These are phyloP conservation scores for Dendrobium officinale DNA, from an alignment of 106 monocot genomes.

Conservation along the genomic window DNA sequence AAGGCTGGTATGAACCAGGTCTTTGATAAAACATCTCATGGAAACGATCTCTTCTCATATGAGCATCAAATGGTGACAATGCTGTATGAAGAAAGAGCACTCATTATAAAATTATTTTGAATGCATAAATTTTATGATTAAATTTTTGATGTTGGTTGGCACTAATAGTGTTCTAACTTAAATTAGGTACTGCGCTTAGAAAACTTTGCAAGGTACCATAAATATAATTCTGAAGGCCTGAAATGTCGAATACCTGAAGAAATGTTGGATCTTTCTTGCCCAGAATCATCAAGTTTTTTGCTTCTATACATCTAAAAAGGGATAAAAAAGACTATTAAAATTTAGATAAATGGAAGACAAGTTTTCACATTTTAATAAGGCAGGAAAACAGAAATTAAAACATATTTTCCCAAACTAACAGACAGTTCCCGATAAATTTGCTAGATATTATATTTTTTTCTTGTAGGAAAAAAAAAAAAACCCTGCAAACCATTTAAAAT, in stretches of 20 bases:
- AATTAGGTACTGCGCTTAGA: too few relatives aligned
- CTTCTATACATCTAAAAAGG: conserved; percentile 36
- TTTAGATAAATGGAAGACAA: background rate
- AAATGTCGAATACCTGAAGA: conserved; percentile 24
- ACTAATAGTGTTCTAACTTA: too few relatives aligned
- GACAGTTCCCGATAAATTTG: background rate
- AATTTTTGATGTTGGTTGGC: too few relatives aligned
- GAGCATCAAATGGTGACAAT: conserved; percentile 23
- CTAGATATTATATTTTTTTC: background rate
- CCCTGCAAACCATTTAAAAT: too few relatives aligned
- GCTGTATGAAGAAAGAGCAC: conserved; percentile 5
- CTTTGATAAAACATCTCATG: conserved; percentile 30
- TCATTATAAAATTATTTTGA: background rate
- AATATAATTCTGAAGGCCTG: background rate
- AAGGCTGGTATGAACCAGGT: conserved; percentile 18
- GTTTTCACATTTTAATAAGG: background rate
- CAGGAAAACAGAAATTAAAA: background rate
- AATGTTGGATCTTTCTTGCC: conserved; percentile 19
- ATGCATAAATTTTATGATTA: background rate
- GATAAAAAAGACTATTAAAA: background rate
- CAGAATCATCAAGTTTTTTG: conserved; percentile 39
- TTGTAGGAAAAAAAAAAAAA: too few relatives aligned
- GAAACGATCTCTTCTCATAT: conserved; percentile 23
- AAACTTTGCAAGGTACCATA: too few relatives aligned
- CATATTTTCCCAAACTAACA: background rate